phyloP scores from a whole-genome alignment of 352 stramenopile species.

The Phytopythium chamaehyphon region DNA sequence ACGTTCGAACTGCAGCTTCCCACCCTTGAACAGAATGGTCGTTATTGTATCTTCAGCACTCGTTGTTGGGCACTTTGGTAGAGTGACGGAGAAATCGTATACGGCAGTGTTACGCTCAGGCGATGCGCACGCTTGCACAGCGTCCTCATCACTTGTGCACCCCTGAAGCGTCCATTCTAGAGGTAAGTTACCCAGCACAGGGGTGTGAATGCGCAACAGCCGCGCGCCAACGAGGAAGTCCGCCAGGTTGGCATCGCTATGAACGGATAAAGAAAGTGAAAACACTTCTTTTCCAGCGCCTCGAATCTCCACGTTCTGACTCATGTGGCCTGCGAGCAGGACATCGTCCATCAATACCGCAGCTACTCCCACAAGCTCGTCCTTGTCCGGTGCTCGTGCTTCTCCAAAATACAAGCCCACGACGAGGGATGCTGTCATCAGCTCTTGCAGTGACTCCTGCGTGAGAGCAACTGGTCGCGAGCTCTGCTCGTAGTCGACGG shows the following conservation, averaged over 20 bases:
- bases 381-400: constrained; percentile 19
- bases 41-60: neutral
- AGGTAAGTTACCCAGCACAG: constrained; percentile 34
- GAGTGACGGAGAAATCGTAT: constrained; percentile 34
- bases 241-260: constrained; percentile 43
- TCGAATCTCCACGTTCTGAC: constrained; percentile 18
- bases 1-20: constrained; percentile 32
- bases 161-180: constrained; percentile 36
- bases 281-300: constrained; percentile 2
- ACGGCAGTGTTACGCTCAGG: constrained; percentile 33
- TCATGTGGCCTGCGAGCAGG: constrained; percentile 17
- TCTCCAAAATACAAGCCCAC: constrained; percentile 38
- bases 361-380: constrained; percentile 32
- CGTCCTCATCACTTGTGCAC: constrained; percentile 46
- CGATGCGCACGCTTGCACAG: constrained; percentile 25
- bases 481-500: constrained; percentile 43
- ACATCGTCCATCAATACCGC: constrained; percentile 28
- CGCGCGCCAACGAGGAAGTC: constrained; percentile 42
- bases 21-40: constrained; percentile 23
- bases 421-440: constrained; percentile 31
- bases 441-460: constrained; percentile 25
- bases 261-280: constrained; percentile 26
- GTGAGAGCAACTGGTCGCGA: constrained; percentile 36
- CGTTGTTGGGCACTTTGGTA: neutral
- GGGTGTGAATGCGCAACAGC: constrained; percentile 31